These are phyloP conservation scores for Thamnidium elegans DNA, from an alignment of 192 early-diverging fungal species.

Conservation along the genomic window DNA sequence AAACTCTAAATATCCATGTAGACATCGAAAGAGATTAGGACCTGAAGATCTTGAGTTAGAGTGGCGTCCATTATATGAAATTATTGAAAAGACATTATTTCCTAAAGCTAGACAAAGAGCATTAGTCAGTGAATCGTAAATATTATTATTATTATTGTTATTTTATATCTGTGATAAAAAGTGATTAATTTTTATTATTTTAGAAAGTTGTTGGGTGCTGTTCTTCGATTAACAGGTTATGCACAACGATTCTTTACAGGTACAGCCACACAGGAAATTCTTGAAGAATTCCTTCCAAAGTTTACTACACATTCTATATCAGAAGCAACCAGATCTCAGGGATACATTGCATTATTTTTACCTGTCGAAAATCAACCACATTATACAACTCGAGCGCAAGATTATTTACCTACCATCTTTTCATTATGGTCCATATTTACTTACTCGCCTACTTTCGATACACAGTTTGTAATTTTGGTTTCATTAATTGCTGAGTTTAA, in stretches of 20 bases:
- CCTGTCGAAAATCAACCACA: slow-evolving; percentile 44
- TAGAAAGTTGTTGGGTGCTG: slow-evolving; percentile 50
- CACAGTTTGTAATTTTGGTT: slow-evolving; percentile 69
- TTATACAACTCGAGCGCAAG: slow-evolving; percentile 41
- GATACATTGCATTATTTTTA: slow-evolving; percentile 68
- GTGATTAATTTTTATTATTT: not conserved
- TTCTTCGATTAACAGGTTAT: slow-evolving; percentile 47
- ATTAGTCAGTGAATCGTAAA: slow-evolving; percentile 54
- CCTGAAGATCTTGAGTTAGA: slow-evolving; percentile 62
- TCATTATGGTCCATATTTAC: slow-evolving; percentile 77
- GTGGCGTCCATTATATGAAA: slow-evolving; percentile 74
- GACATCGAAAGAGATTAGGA: slow-evolving; percentile 65
- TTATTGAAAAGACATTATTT: slow-evolving; percentile 53
- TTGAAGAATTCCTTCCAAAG: slow-evolving; percentile 73
- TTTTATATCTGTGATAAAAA: no score
- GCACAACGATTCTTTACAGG: slow-evolving; percentile 69
- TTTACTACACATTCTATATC: slow-evolving; percentile 65
- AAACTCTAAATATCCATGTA: slow-evolving; percentile 16
- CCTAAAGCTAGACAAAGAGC: slow-evolving; percentile 68
- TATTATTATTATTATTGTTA: no score
- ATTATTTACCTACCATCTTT: slow-evolving; percentile 82
- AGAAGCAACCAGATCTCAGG: slow-evolving; percentile 53
- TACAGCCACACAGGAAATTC: slow-evolving; percentile 64
- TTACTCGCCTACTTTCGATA: slow-evolving; percentile 57
- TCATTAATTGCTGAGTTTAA: slow-evolving; percentile 62